Percentiles rank a stretch among this genome's conserved stretches.
Evolutionary conservation across 345 rosid genomes (phyloP).

Genomic region (Heritiera littoralis): DNA sequence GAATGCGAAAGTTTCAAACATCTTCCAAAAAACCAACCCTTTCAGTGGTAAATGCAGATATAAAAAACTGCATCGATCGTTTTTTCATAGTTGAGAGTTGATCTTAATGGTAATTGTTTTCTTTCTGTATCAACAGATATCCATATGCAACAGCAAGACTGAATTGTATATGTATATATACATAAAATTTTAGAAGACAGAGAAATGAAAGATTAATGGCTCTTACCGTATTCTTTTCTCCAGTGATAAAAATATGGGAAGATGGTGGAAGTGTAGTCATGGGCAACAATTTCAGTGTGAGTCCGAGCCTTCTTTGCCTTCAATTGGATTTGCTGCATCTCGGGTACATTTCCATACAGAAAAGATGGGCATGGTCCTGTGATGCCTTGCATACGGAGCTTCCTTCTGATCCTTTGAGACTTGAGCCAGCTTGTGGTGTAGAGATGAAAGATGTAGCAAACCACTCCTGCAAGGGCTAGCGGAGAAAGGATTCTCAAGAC

Average conservation of each 20-base stretch:
- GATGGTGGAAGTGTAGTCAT: constrained; percentile 70
- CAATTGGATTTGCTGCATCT: constrained; percentile 61
- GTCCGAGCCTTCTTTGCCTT: constrained; percentile 10
- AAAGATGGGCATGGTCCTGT: constrained; percentile 65
- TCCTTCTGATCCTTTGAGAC: constrained; percentile 37
- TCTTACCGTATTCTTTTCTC: constrained; percentile 72
- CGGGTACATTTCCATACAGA: constrained; percentile 60
- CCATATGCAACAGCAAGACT: not conserved
- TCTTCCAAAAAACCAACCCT: not conserved
- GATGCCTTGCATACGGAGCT: constrained; percentile 61
- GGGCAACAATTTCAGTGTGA: constrained; percentile 45
- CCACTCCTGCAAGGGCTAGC: not conserved
- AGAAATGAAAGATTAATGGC: not conserved
- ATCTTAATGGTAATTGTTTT: no score
- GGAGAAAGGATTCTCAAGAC: not conserved
- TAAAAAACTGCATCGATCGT: not conserved
- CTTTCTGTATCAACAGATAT: not conserved
- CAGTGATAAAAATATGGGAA: constrained; percentile 79
- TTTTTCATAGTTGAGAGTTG: not conserved
- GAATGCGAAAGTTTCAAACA: not conserved
- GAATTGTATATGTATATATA: constrained; percentile 49
- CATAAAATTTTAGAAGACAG: no score
- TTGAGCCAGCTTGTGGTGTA: constrained; percentile 28
- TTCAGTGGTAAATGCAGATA: not conserved
- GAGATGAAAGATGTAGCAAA: constrained; percentile 24